Conservation (phyloP, 768 basidiomycete species). For the Termitomyces sp. region DNA sequence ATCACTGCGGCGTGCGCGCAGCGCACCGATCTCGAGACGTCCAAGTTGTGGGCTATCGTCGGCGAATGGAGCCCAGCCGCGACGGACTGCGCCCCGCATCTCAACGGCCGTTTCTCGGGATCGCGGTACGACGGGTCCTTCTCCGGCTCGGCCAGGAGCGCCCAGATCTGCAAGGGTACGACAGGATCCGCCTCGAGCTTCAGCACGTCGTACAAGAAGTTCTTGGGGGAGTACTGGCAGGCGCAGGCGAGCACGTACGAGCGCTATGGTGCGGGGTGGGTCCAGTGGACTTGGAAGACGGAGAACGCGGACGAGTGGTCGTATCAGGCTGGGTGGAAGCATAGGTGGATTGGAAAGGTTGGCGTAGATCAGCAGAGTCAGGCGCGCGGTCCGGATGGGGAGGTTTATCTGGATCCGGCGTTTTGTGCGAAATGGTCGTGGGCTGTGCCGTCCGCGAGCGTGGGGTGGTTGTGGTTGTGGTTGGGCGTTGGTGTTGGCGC, state of each 20-base stretch:
- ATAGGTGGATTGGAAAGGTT: conserved; percentile 32
- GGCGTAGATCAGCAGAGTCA: too few species aligned
- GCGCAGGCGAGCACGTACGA: conserved; percentile 76
- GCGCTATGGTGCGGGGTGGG: conserved; percentile 54
- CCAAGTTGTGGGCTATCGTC: conserved; percentile 75
- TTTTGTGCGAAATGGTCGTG: neutral
- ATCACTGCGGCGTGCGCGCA: conserved; percentile 53
- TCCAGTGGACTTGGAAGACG: conserved; percentile 83
- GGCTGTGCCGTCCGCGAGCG: too few species aligned
- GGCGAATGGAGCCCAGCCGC: conserved; percentile 83
- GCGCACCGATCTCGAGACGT: conserved; percentile 37
- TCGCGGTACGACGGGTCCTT: neutral
- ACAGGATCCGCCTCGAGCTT: conserved; percentile 75
- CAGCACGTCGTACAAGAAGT: conserved; percentile 72
- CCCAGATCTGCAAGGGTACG: conserved; percentile 68
- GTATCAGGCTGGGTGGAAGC: conserved; percentile 71
- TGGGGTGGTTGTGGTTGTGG: neutral
- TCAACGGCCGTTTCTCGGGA: conserved; percentile 70
- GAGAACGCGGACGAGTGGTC: conserved; percentile 86
- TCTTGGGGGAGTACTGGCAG: conserved; percentile 78
- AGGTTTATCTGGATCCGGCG: neutral
- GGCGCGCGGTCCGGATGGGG: too few species aligned
- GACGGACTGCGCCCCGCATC: conserved; percentile 74
- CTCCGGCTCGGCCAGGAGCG: too few species aligned
- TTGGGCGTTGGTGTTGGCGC: too few species aligned